phyloP scores from a whole-genome alignment of 2,329 filamentous ascomycete genomes.

The Cadophora sp. region DNA sequence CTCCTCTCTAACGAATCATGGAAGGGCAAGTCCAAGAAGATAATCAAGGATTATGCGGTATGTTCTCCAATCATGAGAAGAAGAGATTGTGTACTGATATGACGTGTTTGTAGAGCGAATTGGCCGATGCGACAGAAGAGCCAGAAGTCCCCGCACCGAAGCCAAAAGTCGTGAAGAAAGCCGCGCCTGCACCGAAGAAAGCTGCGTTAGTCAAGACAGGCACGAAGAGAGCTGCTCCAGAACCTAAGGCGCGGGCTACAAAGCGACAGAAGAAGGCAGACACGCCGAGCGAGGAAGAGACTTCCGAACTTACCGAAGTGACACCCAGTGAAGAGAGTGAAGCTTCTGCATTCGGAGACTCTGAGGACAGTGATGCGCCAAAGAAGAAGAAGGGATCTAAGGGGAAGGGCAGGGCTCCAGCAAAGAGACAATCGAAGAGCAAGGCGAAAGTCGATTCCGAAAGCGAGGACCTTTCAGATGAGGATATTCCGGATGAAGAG shows the following conservation, averaged over 20 bases:
- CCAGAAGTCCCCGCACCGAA: slow-evolving; percentile 17
- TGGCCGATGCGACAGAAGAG: slow-evolving; percentile 29
- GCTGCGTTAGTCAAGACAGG: slow-evolving; percentile 41
- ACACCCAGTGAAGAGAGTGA: slow-evolving; percentile 24
- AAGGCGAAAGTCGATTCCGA: slow-evolving; percentile 33
- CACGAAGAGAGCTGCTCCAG: slow-evolving; percentile 49
- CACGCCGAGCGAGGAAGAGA: slow-evolving; percentile 36
- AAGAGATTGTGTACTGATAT: slow-evolving; percentile 14
- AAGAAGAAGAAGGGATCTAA: slow-evolving; percentile 27
- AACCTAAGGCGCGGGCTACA: slow-evolving; percentile 47
- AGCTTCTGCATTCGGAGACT: slow-evolving; percentile 27
- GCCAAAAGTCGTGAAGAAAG: slow-evolving; percentile 27
- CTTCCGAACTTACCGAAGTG: slow-evolving; percentile 24
- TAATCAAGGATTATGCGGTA: slow-evolving; percentile 65
- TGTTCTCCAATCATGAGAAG: slow-evolving; percentile 34
- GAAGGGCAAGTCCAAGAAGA: slow-evolving; percentile 63
- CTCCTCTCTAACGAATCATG: slow-evolving; percentile 59
- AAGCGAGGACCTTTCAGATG: slow-evolving; percentile 33
- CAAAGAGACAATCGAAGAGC: slow-evolving; percentile 26
- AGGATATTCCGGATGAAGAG: slow-evolving; percentile 12
- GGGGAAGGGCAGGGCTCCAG: slow-evolving; percentile 23
- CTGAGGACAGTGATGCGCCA: slow-evolving; percentile 27
- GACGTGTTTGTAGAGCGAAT: slow-evolving; percentile 22
- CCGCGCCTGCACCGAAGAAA: slow-evolving; percentile 57
- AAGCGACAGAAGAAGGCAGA: slow-evolving; percentile 44